Evolutionary conservation across 2,329 filamentous ascomycete genomes (phyloP), one percentile per base, ranked within the genome.

Genomic region (Penicillium sp.): DNA sequence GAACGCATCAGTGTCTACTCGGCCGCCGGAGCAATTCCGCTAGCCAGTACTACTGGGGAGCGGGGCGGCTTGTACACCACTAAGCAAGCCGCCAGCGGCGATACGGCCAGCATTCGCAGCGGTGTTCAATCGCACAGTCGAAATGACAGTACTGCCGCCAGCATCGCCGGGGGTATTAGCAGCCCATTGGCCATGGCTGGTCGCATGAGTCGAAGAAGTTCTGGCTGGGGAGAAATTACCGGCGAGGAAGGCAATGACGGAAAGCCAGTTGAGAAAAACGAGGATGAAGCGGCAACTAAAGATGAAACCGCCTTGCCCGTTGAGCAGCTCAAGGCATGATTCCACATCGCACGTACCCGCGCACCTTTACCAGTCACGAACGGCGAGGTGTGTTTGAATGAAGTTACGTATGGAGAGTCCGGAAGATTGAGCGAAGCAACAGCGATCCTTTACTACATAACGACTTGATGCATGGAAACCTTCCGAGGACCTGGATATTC

Each of bases 101-200:
- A 96, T 64, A 89, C 85, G 1, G 86, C 87, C 10, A 96, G 91
- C 69, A 79, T 96, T 31, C 84, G 90, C 53, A 96, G 91, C 72
- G 91, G 90, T 0, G 77, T 89, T 1, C 73, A 90, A 3, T 89
- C 90, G 0, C 93, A 96, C 72, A 86, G 84, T 2, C 83, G 91
- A 61, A 88, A 90, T 49, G 91, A 96, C 71, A 96, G 92, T 74
- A 85, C 93, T 54, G 89, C 82, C 60, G 89, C 90, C 27, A 93
- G 89, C 73, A 87, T 92, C 13, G 60, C 65, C 62, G 84, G 82
- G 7, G 84, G 82, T 9, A 69, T 83, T n/a, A 72, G 74, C 31
- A 89, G 86, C 64, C 86, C 88, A 15, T 74, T 92, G 38, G 83
- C 83, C 8, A 66, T 73, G 51, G 62, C 68, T 10, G 75, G 74